Conservation (phyloP, 345 rosid species). For the Euphorbia tirucalli region DNA sequence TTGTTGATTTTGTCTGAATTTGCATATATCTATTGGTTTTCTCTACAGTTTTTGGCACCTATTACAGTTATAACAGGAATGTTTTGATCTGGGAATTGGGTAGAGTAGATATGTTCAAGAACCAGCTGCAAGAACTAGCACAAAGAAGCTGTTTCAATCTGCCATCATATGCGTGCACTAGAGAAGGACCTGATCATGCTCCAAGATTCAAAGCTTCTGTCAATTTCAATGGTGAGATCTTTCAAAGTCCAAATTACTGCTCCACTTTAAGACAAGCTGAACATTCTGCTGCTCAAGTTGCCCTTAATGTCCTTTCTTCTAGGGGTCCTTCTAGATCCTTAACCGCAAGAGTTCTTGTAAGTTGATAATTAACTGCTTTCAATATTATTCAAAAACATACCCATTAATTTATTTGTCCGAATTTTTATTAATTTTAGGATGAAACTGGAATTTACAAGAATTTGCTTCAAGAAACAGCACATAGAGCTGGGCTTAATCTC, state of each 20-base stretch:
- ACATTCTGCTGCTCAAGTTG: slow-evolving; percentile 72
- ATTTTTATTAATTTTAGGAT: slow-evolving; percentile 55
- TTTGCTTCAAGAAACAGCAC: slow-evolving; percentile 73
- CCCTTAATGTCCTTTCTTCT: slow-evolving; percentile 52
- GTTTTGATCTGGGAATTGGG: too few relatives aligned
- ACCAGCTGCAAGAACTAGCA: slow-evolving; percentile 73
- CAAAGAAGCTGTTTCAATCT: slow-evolving; percentile 78
- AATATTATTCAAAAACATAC: not conserved
- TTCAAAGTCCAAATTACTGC: slow-evolving; percentile 53
- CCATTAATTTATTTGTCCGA: too few relatives aligned
- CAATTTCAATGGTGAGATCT: slow-evolving; percentile 71
- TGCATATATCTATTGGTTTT: not conserved
- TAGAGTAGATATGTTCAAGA: slow-evolving; percentile 56
- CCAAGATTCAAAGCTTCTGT: slow-evolving; percentile 80
- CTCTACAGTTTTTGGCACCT: too few relatives aligned
- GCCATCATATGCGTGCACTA: slow-evolving; percentile 64
- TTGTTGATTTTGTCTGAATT: slow-evolving; percentile 10
- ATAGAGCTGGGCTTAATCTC: slow-evolving; percentile 65
- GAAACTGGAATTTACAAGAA: slow-evolving; percentile 80
- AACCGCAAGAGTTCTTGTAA: slow-evolving; percentile 68
- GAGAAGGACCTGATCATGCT: slow-evolving; percentile 83
- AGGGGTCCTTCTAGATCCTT: slow-evolving; percentile 67
- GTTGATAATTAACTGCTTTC: slow-evolving; percentile 22
- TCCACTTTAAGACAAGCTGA: slow-evolving; percentile 71
- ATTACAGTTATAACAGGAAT: too few relatives aligned